Evolutionary conservation across 106 monocot genomes (phyloP).

Genomic region (Chionographis japonica): DNA sequence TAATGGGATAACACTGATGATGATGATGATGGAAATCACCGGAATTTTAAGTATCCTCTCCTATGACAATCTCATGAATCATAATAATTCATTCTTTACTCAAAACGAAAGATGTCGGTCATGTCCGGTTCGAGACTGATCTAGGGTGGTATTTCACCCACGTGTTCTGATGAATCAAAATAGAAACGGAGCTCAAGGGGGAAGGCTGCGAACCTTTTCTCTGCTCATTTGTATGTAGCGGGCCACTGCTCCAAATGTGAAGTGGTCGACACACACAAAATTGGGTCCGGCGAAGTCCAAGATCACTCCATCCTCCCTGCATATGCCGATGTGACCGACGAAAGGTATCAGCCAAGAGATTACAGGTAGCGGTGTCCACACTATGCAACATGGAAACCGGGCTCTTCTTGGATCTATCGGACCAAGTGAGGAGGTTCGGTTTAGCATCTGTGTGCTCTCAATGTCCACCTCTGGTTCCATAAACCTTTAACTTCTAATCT

Average conservation of each 20-base stretch:
- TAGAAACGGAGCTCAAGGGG: neutral
- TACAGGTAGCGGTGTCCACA: conserved; percentile 86
- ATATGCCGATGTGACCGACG: conserved; percentile 88
- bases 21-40: no score
- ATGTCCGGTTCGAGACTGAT: no score
- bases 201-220: conserved; percentile 43
- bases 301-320: conserved; percentile 96
- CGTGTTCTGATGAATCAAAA: no score
- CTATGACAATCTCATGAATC: no score
- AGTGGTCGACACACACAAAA: conserved; percentile 87
- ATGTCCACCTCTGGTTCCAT: conserved; percentile 25
- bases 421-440: conserved; percentile 16
- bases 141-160: no score
- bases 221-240: conserved; percentile 71
- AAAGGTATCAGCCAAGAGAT: conserved; percentile 94
- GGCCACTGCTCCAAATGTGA: conserved; percentile 76
- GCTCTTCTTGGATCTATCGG: conserved; percentile 75
- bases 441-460: conserved; percentile 15
- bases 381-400: conserved; percentile 88
- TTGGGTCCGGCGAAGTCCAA: conserved; percentile 92
- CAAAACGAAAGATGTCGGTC: no score
- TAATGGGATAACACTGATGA: no score
- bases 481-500: neutral
- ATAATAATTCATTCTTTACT: no score
- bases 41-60: no score